These are phyloP conservation scores for Dipodascopsis tothii DNA, from an alignment of 805 yeast species.

Conservation along the genomic window DNA sequence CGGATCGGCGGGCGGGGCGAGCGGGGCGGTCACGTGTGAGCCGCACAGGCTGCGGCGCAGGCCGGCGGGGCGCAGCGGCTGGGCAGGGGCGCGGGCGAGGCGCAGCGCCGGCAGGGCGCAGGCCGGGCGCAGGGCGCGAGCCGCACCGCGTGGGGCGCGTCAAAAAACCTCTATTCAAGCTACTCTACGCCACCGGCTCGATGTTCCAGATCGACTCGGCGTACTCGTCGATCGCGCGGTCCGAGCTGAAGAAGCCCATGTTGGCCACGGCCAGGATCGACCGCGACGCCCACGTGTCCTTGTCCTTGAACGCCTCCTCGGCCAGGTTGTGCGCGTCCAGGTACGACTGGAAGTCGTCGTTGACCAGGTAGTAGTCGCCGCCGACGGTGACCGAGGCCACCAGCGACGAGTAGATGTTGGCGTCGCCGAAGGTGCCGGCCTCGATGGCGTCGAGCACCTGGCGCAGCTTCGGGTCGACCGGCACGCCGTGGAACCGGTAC, in stretches of 20 bases:
- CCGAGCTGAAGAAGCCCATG: constrained; percentile 88
- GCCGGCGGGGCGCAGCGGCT: too few species aligned
- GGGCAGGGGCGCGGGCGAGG: too few species aligned
- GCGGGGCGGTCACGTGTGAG: too few species aligned
- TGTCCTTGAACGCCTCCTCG: constrained; percentile 62
- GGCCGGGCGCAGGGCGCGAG: too few species aligned
- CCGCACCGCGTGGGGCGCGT: too few species aligned
- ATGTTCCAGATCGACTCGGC: constrained; percentile 90
- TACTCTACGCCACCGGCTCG: constrained; percentile 69
- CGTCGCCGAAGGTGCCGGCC: constrained; percentile 62
- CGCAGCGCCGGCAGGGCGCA: too few species aligned
- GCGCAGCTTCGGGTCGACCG: constrained; percentile 51
- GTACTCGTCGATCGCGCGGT: constrained; percentile 84
- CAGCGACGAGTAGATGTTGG: constrained; percentile 52
- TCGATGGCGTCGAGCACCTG: constrained; percentile 62
- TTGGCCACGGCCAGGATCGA: constrained; percentile 75
- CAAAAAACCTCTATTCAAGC: too few species aligned
- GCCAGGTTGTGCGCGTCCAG: constrained; percentile 71
- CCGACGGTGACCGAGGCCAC: constrained; percentile 54
- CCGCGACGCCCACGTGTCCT: constrained; percentile 69
- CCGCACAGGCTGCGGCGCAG: too few species aligned
- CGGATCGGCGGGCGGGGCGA: too few species aligned
- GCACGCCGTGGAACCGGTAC: constrained; percentile 55
- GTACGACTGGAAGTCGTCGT: constrained; percentile 84
- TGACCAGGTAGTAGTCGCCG: constrained; percentile 78